A percentile compares a stretch with the other conserved stretches of the same genome.
These are phyloP conservation scores for Phyllachora maydis DNA, from an alignment of 2,329 filamentous ascomycete species.

Conservation along the genomic window DNA sequence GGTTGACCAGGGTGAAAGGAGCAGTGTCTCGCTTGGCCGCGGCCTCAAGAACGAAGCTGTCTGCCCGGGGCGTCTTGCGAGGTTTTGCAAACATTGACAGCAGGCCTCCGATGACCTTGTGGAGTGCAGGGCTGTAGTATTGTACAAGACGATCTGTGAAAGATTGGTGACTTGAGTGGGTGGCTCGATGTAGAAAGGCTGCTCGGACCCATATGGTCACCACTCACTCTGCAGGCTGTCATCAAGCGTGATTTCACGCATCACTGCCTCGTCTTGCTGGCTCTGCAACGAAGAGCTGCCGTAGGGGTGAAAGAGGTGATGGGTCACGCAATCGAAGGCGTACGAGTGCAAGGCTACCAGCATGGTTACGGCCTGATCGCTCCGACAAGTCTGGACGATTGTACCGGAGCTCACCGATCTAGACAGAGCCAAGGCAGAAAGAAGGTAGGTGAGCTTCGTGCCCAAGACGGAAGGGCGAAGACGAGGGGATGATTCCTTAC, in stretches of 20 bases:
- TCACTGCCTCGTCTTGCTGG: conserved; percentile 36
- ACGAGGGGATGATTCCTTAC: conserved; percentile 21
- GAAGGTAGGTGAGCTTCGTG: too few relatives aligned
- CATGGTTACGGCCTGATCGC: too few relatives aligned
- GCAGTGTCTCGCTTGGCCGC: conserved; percentile 22
- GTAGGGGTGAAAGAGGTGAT: conserved; percentile 48
- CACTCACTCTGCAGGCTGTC: conserved; percentile 42
- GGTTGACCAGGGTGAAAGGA: conserved; percentile 34
- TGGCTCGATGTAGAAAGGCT: too few relatives aligned
- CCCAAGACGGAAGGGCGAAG: too few relatives aligned
- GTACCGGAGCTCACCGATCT: not conserved
- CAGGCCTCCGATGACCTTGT: conserved; percentile 22
- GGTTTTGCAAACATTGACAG: conserved; percentile 29
- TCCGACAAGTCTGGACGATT: too few relatives aligned
- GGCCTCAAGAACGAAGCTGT: conserved; percentile 34
- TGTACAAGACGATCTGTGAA: conserved; percentile 35
- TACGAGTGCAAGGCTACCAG: conserved; percentile 37
- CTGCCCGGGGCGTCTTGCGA: conserved; percentile 34
- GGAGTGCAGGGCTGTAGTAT: conserved; percentile 31
- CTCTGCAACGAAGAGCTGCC: conserved; percentile 38
- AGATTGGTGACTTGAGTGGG: too few relatives aligned
- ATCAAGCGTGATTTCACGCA: conserved; percentile 48
- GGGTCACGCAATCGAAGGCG: conserved; percentile 47
- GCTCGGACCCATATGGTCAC: too few relatives aligned
- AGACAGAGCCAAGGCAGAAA: too few relatives aligned